Evolutionary conservation across 2,329 filamentous ascomycete genomes (phyloP).

Genomic region (Cordyceps farinosa): DNA sequence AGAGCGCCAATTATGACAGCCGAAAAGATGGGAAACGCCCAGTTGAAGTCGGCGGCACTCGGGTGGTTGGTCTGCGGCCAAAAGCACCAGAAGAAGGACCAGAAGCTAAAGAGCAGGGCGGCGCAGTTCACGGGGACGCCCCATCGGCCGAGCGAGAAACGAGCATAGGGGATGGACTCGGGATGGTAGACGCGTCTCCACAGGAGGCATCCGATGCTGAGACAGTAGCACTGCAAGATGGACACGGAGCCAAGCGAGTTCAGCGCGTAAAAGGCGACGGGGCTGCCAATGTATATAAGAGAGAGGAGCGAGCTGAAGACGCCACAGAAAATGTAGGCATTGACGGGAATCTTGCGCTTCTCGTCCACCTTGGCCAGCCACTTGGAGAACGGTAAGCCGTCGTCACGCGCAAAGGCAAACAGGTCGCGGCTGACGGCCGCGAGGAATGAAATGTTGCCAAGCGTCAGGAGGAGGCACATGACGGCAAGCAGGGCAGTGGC

Average conservation of each 20-base stretch:
- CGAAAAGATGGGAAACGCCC: slow-evolving; percentile 18
- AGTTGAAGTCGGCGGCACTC: slow-evolving; percentile 18
- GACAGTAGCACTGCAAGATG: slow-evolving; percentile 19
- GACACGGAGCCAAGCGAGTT: slow-evolving; percentile 20
- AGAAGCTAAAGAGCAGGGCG: slow-evolving; percentile 16
- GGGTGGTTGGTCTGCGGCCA: slow-evolving; percentile 20
- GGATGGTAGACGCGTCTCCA: slow-evolving; percentile 18
- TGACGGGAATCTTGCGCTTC: slow-evolving; percentile 18
- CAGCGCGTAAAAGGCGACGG: slow-evolving; percentile 22
- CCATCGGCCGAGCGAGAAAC: slow-evolving; percentile 20
- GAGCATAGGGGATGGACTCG: slow-evolving; percentile 17
- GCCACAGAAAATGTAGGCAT: slow-evolving; percentile 19
- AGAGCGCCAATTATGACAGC: slow-evolving; percentile 12
- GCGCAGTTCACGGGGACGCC: slow-evolving; percentile 18
- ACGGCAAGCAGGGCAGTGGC: slow-evolving; percentile 10
- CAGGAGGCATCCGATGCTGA: slow-evolving; percentile 21
- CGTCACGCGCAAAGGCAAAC: slow-evolving; percentile 16
- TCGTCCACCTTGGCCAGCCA: slow-evolving; percentile 18
- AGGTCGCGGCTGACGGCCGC: slow-evolving; percentile 15
- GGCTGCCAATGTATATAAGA: slow-evolving; percentile 21
- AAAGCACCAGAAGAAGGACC: slow-evolving; percentile 21
- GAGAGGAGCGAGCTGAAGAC: slow-evolving; percentile 16
- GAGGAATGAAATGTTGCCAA: slow-evolving; percentile 16
- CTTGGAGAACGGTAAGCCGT: slow-evolving; percentile 14
- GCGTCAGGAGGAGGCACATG: slow-evolving; percentile 10